phyloP scores from a whole-genome alignment of 106 monocot species.

The Dendrobium catenatum region DNA sequence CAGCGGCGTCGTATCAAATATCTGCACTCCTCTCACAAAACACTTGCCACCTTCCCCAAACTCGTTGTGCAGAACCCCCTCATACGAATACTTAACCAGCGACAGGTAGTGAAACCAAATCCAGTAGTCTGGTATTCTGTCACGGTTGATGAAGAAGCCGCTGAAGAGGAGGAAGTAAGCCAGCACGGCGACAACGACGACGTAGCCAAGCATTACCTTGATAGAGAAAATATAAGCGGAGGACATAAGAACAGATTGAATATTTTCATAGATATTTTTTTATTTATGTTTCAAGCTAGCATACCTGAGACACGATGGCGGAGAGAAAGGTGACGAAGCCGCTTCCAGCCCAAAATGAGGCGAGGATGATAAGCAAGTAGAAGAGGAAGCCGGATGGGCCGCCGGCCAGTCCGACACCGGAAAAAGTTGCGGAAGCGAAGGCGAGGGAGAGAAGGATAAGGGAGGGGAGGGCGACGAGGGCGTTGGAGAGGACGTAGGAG shows the following conservation, averaged over 20 bases:
- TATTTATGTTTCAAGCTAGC: too few relatives aligned
- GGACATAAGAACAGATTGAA: too few relatives aligned
- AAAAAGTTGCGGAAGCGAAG: constrained; percentile 60
- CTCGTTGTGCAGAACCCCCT: constrained; percentile 75
- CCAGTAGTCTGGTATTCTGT: constrained; percentile 70
- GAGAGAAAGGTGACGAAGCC: constrained; percentile 81
- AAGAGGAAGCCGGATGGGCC: constrained; percentile 44
- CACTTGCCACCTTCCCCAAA: constrained; percentile 41
- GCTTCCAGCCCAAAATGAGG: constrained; percentile 72
- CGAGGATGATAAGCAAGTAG: constrained; percentile 48
- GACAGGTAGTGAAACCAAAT: constrained; percentile 90
- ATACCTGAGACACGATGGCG: constrained; percentile 32
- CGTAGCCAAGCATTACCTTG: constrained; percentile 50
- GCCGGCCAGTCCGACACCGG: constrained; percentile 56
- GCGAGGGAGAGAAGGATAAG: constrained; percentile 44
- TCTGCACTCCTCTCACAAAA: constrained; percentile 44
- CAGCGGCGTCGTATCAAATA: constrained; percentile 62
- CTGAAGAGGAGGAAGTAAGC: constrained; percentile 82
- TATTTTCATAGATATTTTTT: too few relatives aligned
- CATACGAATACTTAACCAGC: constrained; percentile 76
- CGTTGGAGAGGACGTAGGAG: constrained; percentile 73
- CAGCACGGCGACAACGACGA: constrained; percentile 49
- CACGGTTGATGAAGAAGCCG: constrained; percentile 75
- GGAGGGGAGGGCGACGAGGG: constrained; percentile 48
- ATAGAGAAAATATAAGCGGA: too few relatives aligned